Evolutionary conservation across 495 filamentous ascomycete species (phyloP).

Genomic region (Penicillium robsamsonii): DNA sequence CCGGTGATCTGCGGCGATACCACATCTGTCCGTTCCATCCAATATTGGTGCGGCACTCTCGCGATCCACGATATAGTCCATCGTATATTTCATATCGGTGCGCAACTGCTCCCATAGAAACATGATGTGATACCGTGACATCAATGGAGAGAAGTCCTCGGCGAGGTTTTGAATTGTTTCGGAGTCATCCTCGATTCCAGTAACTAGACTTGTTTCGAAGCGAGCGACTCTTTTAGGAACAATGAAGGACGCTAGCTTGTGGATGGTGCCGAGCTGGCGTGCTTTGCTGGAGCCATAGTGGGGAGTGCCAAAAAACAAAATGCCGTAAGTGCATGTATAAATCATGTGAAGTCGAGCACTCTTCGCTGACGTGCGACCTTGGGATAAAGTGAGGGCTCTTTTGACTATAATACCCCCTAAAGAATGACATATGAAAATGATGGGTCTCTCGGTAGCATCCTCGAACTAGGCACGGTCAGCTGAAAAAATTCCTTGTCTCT

Average conservation of each 20-base stretch:
- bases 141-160: slow-evolving; percentile 4
- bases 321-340: slow-evolving; percentile 68
- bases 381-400: slow-evolving; percentile 55
- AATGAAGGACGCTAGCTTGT: slow-evolving; percentile 6
- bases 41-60: slow-evolving; percentile 1
- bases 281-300: slow-evolving; percentile 57
- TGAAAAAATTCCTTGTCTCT: too few relatives aligned
- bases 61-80: slow-evolving; percentile 3
- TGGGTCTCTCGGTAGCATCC: slow-evolving; percentile 38
- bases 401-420: slow-evolving; percentile 74
- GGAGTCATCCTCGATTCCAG: slow-evolving; percentile 5
- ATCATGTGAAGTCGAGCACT: slow-evolving; percentile 64
- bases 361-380: slow-evolving; percentile 53
- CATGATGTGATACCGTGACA: slow-evolving; percentile 1
- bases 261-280: neutral
- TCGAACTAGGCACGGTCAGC: too few relatives aligned
- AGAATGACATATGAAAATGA: slow-evolving; percentile 73
- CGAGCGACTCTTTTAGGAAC: neutral
- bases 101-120: slow-evolving; percentile 4
- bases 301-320: slow-evolving; percentile 73
- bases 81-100: neutral
- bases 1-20: slow-evolving; percentile 5
- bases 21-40: slow-evolving; percentile 8
- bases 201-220: slow-evolving; percentile 10
- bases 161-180: slow-evolving; percentile 6